Percentiles rank a stretch among this genome's conserved stretches.
These are phyloP conservation scores for Podospora didyma DNA, from an alignment of 495 filamentous ascomycete species.

Conservation along the genomic window DNA sequence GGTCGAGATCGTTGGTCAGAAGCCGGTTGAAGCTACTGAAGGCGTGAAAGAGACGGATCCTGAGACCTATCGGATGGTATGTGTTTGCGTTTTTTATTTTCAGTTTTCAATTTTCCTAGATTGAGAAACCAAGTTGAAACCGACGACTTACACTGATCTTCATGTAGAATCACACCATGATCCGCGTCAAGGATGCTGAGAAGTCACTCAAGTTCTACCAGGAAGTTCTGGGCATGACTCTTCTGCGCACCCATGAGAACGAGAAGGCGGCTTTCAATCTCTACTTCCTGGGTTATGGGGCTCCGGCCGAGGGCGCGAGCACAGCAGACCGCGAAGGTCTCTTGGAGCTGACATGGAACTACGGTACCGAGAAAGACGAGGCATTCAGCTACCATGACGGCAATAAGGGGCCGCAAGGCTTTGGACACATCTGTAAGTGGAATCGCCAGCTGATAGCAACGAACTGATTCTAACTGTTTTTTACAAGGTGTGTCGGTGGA, in stretches of 20 bases:
- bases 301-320: slow-evolving; percentile 44
- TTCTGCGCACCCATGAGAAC: slow-evolving; percentile 69
- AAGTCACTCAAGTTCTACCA: slow-evolving; percentile 85
- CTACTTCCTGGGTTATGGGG: slow-evolving; percentile 84
- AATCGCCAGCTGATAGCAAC: neutral
- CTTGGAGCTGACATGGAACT: slow-evolving; percentile 93
- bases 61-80: slow-evolving; percentile 41
- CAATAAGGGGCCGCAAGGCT: slow-evolving; percentile 87
- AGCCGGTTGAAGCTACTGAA: slow-evolving; percentile 35
- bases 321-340: slow-evolving; percentile 73
- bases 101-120: slow-evolving; percentile 31
- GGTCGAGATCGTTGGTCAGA: slow-evolving; percentile 65
- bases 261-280: slow-evolving; percentile 73
- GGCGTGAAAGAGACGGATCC: slow-evolving; percentile 33
- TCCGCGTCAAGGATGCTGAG: slow-evolving; percentile 87
- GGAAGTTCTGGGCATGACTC: slow-evolving; percentile 81
- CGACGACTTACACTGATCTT: neutral
- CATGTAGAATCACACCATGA: slow-evolving; percentile 79
- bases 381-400: slow-evolving; percentile 87
- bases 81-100: slow-evolving; percentile 4
- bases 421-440: slow-evolving; percentile 84
- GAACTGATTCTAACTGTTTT: slow-evolving; percentile 20
- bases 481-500: slow-evolving; percentile 77
- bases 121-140: neutral
- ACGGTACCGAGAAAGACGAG: slow-evolving; percentile 88